These are phyloP conservation scores for Laguncularia racemosa DNA, from an alignment of 345 rosid genomes.

Conservation along the genomic window DNA sequence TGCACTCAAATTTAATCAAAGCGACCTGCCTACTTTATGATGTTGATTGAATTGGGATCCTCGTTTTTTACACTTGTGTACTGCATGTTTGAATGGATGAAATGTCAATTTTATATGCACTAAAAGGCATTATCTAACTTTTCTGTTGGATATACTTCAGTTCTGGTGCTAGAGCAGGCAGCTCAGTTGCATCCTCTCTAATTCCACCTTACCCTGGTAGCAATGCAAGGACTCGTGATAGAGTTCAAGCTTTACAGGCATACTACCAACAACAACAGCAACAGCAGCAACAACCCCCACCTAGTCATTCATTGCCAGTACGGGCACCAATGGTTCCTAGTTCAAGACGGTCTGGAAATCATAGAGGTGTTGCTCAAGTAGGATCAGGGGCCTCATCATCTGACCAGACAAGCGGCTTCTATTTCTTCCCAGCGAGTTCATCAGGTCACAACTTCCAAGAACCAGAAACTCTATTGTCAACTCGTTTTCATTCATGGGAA, in stretches of 20 bases:
- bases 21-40: no score
- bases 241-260: conserved; percentile 91
- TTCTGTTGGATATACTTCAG: conserved; percentile 19
- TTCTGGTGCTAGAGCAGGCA: conserved; percentile 60
- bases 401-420: conserved; percentile 63
- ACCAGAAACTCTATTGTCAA: conserved; percentile 26
- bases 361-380: conserved; percentile 48
- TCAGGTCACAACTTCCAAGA: conserved; percentile 50
- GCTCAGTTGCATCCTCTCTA: conserved; percentile 57
- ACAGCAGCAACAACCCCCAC: conserved; percentile 7
- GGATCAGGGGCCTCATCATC: conserved; percentile 52
- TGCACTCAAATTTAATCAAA: no score
- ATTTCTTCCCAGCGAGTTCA: conserved; percentile 49
- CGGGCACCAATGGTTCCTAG: conserved; percentile 24
- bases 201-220: conserved; percentile 86
- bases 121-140: no score
- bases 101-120: no score
- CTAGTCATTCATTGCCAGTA: conserved; percentile 38
- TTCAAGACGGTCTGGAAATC: conserved; percentile 41
- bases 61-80: no score
- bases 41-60: no score
- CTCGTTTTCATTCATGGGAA: conserved; percentile 62
- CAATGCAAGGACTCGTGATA: conserved; percentile 70
- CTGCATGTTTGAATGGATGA: no score
- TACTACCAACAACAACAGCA: conserved; percentile 71